Percentiles rank a stretch among this genome's conserved stretches.
Conservation (phyloP, 148 eudicot genomes). For the Amaranthus cruentus region DNA sequence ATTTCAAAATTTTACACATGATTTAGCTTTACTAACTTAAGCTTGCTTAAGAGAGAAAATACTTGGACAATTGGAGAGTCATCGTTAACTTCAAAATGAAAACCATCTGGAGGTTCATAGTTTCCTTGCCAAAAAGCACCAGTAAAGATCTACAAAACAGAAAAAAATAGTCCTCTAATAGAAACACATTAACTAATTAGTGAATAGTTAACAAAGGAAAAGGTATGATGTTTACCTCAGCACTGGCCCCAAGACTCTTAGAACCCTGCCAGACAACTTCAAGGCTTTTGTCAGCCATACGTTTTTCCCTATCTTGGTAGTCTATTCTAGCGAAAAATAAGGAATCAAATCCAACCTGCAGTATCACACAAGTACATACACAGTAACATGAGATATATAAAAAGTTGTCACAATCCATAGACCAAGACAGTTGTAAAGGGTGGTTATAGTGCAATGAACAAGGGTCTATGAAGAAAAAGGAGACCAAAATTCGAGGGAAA, state of each 20-base stretch:
- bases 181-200: background rate
- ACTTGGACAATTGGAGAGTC: conserved; percentile 83
- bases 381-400: background rate
- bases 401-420: background rate
- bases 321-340: conserved; percentile 88
- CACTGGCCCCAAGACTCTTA: conserved; percentile 69
- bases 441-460: too few relatives aligned
- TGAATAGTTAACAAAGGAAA: conserved; percentile 5
- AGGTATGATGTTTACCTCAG: conserved; percentile 47
- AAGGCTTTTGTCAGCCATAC: conserved; percentile 74
- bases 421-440: background rate
- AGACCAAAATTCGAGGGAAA: too few relatives aligned
- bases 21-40: background rate
- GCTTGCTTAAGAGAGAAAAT: conserved; percentile 3
- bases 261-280: conserved; percentile 96
- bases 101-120: conserved; percentile 80
- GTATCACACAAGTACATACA: conserved; percentile 13
- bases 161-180: conserved; percentile 9
- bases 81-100: conserved; percentile 75
- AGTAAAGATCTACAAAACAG: conserved; percentile 60
- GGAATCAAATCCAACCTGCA: conserved; percentile 97
- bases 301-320: conserved; percentile 86
- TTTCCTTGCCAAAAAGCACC: conserved; percentile 71
- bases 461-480: too few relatives aligned
- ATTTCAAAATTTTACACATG: conserved; percentile 6